Percentiles rank a stretch among this genome's conserved stretches.
These are phyloP conservation scores for Penicillium paneum DNA, from an alignment of 2,329 filamentous ascomycete species.

Conservation along the genomic window DNA sequence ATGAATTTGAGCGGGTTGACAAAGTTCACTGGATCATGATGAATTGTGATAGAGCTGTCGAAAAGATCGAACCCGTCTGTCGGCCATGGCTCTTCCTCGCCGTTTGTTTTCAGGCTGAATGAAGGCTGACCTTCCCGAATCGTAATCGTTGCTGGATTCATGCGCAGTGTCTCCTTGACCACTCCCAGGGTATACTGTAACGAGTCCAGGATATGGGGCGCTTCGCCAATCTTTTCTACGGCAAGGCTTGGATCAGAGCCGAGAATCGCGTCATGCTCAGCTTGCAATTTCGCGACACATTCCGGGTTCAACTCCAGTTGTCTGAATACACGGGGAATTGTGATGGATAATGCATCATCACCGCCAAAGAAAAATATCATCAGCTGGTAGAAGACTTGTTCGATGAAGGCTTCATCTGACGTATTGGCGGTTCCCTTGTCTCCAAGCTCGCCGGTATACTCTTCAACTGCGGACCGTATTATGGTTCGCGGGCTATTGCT, in stretches of 20 bases:
- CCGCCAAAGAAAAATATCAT: background rate
- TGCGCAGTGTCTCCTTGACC: background rate
- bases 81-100: background rate
- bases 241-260: background rate
- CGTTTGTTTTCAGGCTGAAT: background rate
- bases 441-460: background rate
- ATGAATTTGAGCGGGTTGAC: background rate
- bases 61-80: background rate
- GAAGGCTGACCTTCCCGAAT: background rate
- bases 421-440: background rate
- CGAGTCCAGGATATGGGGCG: background rate
- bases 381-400: background rate
- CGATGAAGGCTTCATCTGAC: background rate
- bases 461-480: background rate
- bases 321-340: background rate
- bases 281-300: background rate
- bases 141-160: background rate
- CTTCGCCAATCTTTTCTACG: background rate
- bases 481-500: background rate
- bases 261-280: background rate
- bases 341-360: background rate
- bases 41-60: background rate
- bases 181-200: background rate
- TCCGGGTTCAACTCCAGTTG: background rate
- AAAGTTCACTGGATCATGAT: background rate